Evolutionary conservation across 805 yeast genomes (phyloP), one percentile per base, ranked within the genome.

Genomic region (Candida insectorum): DNA sequence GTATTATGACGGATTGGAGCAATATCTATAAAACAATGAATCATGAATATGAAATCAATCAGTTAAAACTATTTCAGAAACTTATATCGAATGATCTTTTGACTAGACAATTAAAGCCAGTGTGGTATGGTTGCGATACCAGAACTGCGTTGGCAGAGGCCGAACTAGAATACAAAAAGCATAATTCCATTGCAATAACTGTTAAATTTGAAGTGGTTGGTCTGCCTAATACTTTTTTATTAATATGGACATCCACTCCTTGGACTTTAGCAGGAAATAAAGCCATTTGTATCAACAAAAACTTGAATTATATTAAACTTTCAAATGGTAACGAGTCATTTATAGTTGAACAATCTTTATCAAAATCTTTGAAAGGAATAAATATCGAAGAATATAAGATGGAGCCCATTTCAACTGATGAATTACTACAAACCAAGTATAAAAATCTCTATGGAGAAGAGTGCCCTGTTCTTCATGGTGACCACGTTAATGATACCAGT

Each of bases 181-280:
- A 87, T 55, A 65, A 51, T 26, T 83, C 95, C 0, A 73, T 65
- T 4, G 81, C 96, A 2, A 78, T 76, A 0, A 79, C 71, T 51
- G 77, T 84, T 6, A 78, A 75, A 45, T 88, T 84, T 44, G 88
- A 88, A 2, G 35, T 56, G 1, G 36, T 40, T 4, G 28, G 36
- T 19, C 23, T 30, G n/a, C 26, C 35, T 8, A 26, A 13, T n/a
- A 39, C 35, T 28, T 36, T 28, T 27, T 18, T 38, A 8, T 49
- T 85, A 40, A 86, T 93, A 36, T 93, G 99, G 99, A 93, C 99
- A 0, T 89, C 96, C 1, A 93, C 98, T 1, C 97, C 98, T 0
- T 93, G 99, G 99, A 93, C 99, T 0, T 67, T 93, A 20, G 85
- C 86, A 4, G 81, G 96, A 0, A 93, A 93, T 52, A 70, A 73